Percentiles rank a stretch among this genome's conserved stretches.
Evolutionary conservation across 805 yeast genomes (phyloP).

Genomic region (Candida orba): DNA sequence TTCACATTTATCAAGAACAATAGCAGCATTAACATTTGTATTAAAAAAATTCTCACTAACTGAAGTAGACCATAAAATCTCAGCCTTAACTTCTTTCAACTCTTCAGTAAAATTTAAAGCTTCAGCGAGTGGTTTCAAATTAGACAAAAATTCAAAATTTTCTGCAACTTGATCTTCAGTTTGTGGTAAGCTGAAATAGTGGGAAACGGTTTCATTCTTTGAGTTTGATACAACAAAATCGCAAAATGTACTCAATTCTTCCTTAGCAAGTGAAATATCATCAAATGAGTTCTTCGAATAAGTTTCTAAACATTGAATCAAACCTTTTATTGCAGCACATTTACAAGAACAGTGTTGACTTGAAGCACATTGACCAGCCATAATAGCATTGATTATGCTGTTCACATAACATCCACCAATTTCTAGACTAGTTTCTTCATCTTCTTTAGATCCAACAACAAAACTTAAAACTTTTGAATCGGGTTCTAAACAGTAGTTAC

Average conservation of each 20-base stretch:
- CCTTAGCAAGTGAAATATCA: not conserved
- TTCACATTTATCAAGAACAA: conserved; percentile 19
- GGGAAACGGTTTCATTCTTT: not conserved
- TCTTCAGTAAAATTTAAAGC: conserved; percentile 9
- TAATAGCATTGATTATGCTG: not conserved
- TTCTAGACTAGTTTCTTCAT: not conserved
- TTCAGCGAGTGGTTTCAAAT: conserved; percentile 11
- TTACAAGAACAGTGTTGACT: conserved; percentile 9
- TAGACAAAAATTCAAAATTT: conserved; percentile 7
- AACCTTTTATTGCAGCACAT: conserved; percentile 7
- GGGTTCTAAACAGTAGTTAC: conserved; percentile 4
- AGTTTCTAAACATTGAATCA: conserved; percentile 4
- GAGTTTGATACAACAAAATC: not conserved
- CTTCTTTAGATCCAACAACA: not conserved
- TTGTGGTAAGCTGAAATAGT: not conserved
- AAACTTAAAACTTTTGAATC: conserved; percentile 2
- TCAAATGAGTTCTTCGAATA: conserved; percentile 2
- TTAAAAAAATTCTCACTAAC: not conserved
- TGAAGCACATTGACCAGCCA: conserved; percentile 5
- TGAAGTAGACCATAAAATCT: conserved; percentile 11
- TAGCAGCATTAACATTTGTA: conserved; percentile 5
- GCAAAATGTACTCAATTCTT: conserved; percentile 3
- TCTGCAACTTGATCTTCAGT: conserved; percentile 10
- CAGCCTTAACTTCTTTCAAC: conserved; percentile 12
- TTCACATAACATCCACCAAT: conserved; percentile 7